phyloP scores from a whole-genome alignment of 352 stramenopile species.

The Phytophthora rubi region DNA sequence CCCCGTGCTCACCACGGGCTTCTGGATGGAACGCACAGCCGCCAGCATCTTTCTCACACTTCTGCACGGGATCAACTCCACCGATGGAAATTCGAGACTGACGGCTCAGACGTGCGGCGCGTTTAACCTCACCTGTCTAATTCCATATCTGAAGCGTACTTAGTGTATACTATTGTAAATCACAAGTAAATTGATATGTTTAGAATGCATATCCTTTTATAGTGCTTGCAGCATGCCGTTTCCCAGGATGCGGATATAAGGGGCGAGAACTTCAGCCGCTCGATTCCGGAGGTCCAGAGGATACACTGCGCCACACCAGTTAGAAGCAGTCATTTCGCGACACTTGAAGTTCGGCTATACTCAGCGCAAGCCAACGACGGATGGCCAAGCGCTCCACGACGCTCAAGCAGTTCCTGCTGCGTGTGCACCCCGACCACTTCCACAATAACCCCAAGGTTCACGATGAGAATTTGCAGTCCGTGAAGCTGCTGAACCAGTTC shows the following conservation, averaged over 20 bases:
- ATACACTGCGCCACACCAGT: conserved; percentile 20
- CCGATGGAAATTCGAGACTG: conserved; percentile 47
- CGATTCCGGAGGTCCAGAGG: conserved; percentile 43
- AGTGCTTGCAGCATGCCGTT: conserved; percentile 12
- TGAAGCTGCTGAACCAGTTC: conserved; percentile 77
- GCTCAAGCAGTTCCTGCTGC: conserved; percentile 78
- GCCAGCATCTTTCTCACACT: conserved; percentile 40
- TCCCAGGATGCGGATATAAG: not conserved
- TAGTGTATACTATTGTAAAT: conserved; percentile 3
- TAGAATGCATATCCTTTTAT: not conserved
- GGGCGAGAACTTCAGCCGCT: conserved; percentile 1
- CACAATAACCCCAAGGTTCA: conserved; percentile 59
- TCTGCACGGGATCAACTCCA: conserved; percentile 21
- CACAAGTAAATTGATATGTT: not conserved
- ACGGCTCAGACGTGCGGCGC: conserved; percentile 30
- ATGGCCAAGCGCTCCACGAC: conserved; percentile 57
- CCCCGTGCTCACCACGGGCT: conserved; percentile 46
- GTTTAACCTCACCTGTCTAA: conserved; percentile 20
- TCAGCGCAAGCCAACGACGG: conserved; percentile 13
- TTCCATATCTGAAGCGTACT: conserved; percentile 27
- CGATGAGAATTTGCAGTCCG: conserved; percentile 72
- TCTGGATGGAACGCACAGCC: conserved; percentile 38
- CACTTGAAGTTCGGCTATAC: conserved; percentile 35
- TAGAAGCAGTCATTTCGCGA: conserved; percentile 20
- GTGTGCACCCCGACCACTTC: conserved; percentile 76